Base-by-base conservation (phyloP, 2,329 filamentous ascomycete species). In the Neonectria magnoliae region DNA sequence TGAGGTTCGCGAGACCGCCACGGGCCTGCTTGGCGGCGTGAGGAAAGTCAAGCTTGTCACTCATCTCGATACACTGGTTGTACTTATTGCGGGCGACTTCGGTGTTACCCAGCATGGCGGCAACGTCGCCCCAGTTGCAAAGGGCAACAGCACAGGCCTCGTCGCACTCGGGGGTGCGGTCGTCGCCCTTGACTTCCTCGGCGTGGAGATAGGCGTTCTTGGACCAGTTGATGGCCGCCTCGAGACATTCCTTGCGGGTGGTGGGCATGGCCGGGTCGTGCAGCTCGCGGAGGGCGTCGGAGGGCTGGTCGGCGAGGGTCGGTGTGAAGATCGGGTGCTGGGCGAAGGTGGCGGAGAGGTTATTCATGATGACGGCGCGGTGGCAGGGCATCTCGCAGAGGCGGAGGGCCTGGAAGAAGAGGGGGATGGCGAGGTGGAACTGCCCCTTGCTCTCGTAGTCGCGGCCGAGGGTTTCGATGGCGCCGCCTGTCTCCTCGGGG, bases 71-170 rank as follows among this genome's bases (percentile, higher is more conserved):
- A 10, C 92, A 91, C 76, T 97, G 87, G 58, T 85, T 81, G 75
- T 92, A 97, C 74, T 87, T 87, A 71, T 83, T 84, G 72, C 85
- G 85, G 2, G 95, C 94, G 69, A 91, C 85, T 4, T 82, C 81
- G 1, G 83, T 73, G 71, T 92, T 86, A 1, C 91, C 90, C 64
- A 90, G 80, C 86, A 96, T 90, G 69, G 92, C 89, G 1, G 92
- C 91, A 70, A 98, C 90, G 72, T 97, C 92, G 25, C 90, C 95
- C 57, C 97, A 86, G 76, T 97, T 97, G 78, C 93, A 92, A n/a
- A 92, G 89, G 8, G 94, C 92, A 6, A 91, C 91, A 2, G 91
- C 91, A 74, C 94, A 98, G 1, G 91, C 93, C 60, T 91, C 79
- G 76, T 97, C 93, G 75, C 95, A 98, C 75, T 97, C 93, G 54